Base-by-base conservation (phyloP, 495 filamentous ascomycete species). In the Rusavskia elegans region DNA sequence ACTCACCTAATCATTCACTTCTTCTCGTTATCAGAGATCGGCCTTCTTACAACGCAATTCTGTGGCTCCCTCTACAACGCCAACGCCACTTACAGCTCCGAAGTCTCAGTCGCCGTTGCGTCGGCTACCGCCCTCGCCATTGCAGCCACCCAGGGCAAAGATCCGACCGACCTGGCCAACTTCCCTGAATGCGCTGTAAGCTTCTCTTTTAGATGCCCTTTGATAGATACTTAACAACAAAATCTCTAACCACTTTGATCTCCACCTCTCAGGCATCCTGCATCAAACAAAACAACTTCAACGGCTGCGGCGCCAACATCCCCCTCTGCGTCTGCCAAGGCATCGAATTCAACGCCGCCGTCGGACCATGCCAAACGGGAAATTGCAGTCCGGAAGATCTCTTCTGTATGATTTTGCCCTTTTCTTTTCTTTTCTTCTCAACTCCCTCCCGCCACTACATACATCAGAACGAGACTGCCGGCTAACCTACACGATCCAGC, bases 181-280 rank as follows among this genome's bases (percentile, higher is more conserved):
- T 57, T 39, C 45, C 55, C 55, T 25, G n/a, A 14, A 6, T 57
- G 55, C 27, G 51, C 14, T 39, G 55, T 57, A 51, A 20, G 55
- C 25, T 27, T 0, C 25, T 27, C 4, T 1, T 48, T 5, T 5
- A 16, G 39, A 9, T 46, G 4, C 4, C 27, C 8, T 27, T 13
- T 7, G 0, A 20, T 42, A 14, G 3, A 42, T 19, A 21, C 2
- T 5, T 7, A 21, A 6, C n/a, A 21, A 2, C 16, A 1, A 1
- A 0, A 37, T 44, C 16, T 7, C 50, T 13, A 21, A 17, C 8
- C 27, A 0, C 23, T n/a, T 48, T 1, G 20, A 52, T 27, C 2
- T 27, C 25, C 7, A 27, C 25, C 2, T 27, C 25, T 6, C 25
- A 27, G 54, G 40, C 46, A 56, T 14, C 20, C 10, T 54, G 52